A percentile compares a stretch with the other conserved stretches of the same genome.
These are phyloP conservation scores for Massarina eburnea DNA, from an alignment of 2,329 filamentous ascomycete species.

Conservation along the genomic window DNA sequence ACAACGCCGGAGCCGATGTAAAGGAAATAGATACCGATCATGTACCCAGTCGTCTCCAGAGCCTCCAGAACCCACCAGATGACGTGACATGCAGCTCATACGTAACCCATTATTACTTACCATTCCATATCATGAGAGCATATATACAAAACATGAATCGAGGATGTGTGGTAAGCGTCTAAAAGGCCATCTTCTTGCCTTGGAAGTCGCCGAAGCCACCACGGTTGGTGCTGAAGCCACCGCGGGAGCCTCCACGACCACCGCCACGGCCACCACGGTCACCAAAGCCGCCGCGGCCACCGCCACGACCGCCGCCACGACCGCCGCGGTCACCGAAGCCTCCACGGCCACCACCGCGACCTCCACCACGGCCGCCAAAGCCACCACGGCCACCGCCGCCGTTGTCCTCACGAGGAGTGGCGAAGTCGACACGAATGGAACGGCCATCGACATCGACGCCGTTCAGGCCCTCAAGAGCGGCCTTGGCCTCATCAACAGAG, in stretches of 20 bases:
- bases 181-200: constrained; percentile 79
- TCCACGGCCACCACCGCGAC: constrained; percentile 54
- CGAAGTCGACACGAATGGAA: constrained; percentile 80
- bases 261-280: too few relatives aligned
- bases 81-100: not conserved
- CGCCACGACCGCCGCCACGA: constrained; percentile 48
- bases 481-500: constrained; percentile 79
- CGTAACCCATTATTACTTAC: constrained; percentile 26
- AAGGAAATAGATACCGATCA: not conserved
- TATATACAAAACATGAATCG: constrained; percentile 10
- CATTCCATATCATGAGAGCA: constrained; percentile 22
- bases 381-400: constrained; percentile 56
- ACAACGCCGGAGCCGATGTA: constrained; percentile 3
- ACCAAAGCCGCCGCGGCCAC: constrained; percentile 49
- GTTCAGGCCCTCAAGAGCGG: constrained; percentile 69
- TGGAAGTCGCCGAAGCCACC: constrained; percentile 67
- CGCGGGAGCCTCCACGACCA: constrained; percentile 52
- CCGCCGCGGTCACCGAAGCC: constrained; percentile 56
- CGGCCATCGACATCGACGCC: constrained; percentile 73
- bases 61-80: not conserved
- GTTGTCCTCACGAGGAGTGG: constrained; percentile 64
- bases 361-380: constrained; percentile 51
- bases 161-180: constrained; percentile 14
- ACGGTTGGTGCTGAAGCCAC: constrained; percentile 50
- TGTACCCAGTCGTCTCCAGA: not conserved